Evolutionary conservation across 352 stramenopile species (phyloP), one percentile per base, ranked within the genome.

Genomic region (Globisporangium sylvaticum): DNA sequence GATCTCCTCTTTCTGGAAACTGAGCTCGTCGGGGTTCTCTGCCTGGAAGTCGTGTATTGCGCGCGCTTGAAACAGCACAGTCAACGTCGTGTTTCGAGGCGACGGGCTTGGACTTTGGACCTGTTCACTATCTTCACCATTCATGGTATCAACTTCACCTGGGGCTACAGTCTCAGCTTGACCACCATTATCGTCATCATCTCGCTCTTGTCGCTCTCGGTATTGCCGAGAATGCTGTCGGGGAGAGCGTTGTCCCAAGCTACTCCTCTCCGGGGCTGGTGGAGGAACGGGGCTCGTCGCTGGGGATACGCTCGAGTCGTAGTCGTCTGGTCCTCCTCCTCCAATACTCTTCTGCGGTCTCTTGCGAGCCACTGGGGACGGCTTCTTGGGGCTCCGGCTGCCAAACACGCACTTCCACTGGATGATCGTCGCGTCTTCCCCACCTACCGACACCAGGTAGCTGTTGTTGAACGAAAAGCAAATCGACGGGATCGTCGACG

Each of bases 391-490:
- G 32, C 56, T 69, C 50, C 37, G 48, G 52, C 4, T 58, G 20
- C 29, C 65, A 24, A 53, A 24, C 60, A 61, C 68, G 65, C 63
- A 70, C 62, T 66, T 77, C 81, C 81, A 90, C 59, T 92, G 81
- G 24, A 90, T 75, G 22, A 92, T 61, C 12, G 84, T 79, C 20
- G 72, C 73, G 58, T 92, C 84, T 15, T 87, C 77, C 1, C 83
- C 83, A 46, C 81, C 83, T 10, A 79, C 71, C 20, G 81, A 82
- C 27, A 90, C n/a, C 2, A 90, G 59, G 58, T 78, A 84, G 7
- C 60, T 52, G 46, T 86, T 66, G 18, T 87, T 77, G 50, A 78
- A 81, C 12, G 78, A 77, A 53, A 90, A 89, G 8, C 65, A 73
- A 25, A 90, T 66, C 25, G 73, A 72, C 29, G 77, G 66, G 57